phyloP scores from a whole-genome alignment of 108 stramenopile species.

The Chaetoceros muelleri region DNA sequence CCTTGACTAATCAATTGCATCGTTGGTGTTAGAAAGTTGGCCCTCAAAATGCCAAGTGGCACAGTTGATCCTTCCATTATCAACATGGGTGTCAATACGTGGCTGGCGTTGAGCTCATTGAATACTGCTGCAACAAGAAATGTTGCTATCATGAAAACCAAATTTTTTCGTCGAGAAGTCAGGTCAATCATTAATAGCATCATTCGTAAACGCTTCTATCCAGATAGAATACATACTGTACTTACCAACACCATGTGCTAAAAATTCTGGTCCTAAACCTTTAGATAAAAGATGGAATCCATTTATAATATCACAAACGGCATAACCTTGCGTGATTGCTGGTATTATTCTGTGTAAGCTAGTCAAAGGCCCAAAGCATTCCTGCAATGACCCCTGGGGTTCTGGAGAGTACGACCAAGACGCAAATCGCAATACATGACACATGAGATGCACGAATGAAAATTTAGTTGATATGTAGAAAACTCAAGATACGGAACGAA shows the following conservation, averaged over 20 bases:
- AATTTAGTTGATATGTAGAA: background rate
- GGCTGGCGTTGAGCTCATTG: background rate
- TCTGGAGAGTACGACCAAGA: constrained; percentile 3
- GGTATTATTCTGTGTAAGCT: constrained; percentile 47
- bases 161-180: too few relatives aligned
- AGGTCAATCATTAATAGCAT: too few relatives aligned
- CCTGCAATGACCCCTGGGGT: constrained; percentile 22
- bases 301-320: constrained; percentile 39
- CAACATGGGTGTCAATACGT: background rate
- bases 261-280: background rate
- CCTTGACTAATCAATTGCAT: constrained; percentile 14
- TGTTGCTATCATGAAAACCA: too few relatives aligned
- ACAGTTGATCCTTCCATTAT: background rate
- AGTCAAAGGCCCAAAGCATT: constrained; percentile 38
- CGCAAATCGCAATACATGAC: background rate
- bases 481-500: background rate
- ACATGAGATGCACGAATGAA: background rate
- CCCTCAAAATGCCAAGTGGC: constrained; percentile 12
- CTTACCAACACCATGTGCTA: background rate
- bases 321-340: constrained; percentile 49
- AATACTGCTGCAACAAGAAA: background rate
- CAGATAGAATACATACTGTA: too few relatives aligned
- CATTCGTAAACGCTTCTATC: too few relatives aligned
- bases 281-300: constrained; percentile 19
- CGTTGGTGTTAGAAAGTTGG: constrained; percentile 5